Evolutionary conservation across 352 stramenopile genomes (phyloP).

Genomic region (Aphanomyces cochlioides): DNA sequence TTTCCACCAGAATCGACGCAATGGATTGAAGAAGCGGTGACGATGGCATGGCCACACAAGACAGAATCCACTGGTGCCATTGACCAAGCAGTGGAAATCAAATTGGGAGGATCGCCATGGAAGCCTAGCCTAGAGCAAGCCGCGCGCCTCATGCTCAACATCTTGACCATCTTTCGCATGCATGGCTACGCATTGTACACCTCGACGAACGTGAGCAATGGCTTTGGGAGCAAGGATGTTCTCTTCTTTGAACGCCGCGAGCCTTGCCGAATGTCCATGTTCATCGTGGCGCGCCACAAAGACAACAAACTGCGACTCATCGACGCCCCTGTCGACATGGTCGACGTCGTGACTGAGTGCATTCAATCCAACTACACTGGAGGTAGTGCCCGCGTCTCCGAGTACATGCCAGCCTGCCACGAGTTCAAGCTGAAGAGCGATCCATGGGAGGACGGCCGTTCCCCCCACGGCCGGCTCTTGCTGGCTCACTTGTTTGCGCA

Average conservation of each 20-base stretch:
- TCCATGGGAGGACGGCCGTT: background rate
- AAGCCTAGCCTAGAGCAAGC: background rate
- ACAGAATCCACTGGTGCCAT: slow-evolving; percentile 83
- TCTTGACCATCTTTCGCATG: background rate
- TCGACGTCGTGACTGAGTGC: background rate
- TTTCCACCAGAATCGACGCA: background rate
- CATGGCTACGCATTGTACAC: slow-evolving; percentile 3
- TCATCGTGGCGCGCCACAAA: background rate
- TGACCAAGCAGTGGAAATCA: slow-evolving; percentile 71
- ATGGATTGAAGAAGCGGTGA: background rate
- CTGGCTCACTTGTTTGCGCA: background rate
- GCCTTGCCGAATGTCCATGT: background rate
- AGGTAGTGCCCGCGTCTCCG: slow-evolving; percentile 6
- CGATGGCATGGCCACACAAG: slow-evolving; percentile 55
- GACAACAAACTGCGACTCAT: slow-evolving; percentile 6
- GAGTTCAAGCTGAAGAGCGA: slow-evolving; percentile 3
- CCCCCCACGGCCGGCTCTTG: background rate
- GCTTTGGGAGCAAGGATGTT: background rate
- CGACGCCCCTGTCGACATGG: background rate
- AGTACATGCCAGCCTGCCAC: slow-evolving; percentile 2
- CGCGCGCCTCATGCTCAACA: background rate
- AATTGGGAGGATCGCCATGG: background rate
- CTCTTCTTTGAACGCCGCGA: slow-evolving; percentile 1
- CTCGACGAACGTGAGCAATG: background rate
- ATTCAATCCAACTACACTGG: background rate